Evolutionary conservation across 129 eudicot species (phyloP).

Genomic region (Erigeron canadensis): DNA sequence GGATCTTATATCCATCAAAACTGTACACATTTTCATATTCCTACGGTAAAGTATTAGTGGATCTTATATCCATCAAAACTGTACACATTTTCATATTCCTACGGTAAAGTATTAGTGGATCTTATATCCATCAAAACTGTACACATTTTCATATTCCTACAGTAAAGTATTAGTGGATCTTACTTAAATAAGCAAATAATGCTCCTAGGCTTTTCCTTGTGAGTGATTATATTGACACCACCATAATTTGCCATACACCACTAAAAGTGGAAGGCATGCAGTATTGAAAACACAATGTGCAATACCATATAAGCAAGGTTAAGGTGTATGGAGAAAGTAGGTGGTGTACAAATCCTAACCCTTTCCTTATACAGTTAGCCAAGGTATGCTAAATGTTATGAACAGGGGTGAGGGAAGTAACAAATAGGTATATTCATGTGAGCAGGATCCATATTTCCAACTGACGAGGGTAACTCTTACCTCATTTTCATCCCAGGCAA

Average conservation of each 20-base stretch:
- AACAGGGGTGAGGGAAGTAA: background rate
- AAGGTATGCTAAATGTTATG: background rate
- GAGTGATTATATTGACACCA: no score
- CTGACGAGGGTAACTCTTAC: constrained; percentile 33
- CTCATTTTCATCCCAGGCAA: constrained; percentile 82
- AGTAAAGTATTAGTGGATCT: background rate
- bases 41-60: background rate
- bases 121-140: background rate
- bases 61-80: no score
- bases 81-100: constrained; percentile 2
- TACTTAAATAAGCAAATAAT: background rate
- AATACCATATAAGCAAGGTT: no score
- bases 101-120: background rate
- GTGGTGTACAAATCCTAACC: background rate
- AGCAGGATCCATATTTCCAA: constrained; percentile 4
- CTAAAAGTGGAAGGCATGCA: background rate
- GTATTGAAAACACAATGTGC: no score
- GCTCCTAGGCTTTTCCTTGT: constrained; percentile 11
- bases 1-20: no score
- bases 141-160: constrained; percentile 1
- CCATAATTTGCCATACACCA: background rate
- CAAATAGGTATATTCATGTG: constrained; percentile 9
- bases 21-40: constrained; percentile 3
- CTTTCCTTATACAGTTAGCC: background rate
- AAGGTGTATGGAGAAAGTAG: no score